Evolutionary conservation across 495 filamentous ascomycete species (phyloP).

Genomic region (Penicillium silybi): DNA sequence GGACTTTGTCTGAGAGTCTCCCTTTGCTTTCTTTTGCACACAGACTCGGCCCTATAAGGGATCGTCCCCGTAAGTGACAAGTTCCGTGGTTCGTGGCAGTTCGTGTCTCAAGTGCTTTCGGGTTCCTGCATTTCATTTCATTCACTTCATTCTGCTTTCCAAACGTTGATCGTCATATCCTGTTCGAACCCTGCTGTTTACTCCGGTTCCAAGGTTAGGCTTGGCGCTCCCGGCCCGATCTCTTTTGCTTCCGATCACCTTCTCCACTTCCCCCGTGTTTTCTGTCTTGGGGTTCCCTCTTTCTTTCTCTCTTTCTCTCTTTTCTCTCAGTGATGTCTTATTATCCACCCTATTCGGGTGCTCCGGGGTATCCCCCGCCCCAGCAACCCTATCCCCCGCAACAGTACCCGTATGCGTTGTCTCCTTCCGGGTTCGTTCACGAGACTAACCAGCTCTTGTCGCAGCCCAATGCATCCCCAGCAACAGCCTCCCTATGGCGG

Average conservation of each 20-base stretch:
- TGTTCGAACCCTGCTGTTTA: background rate
- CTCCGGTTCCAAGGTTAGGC: background rate
- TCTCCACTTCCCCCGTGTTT: constrained; percentile 17
- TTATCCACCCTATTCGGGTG: constrained; percentile 46
- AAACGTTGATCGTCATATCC: too few relatives aligned
- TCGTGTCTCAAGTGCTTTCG: background rate
- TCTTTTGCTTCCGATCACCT: constrained; percentile 20
- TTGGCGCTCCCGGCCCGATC: constrained; percentile 22
- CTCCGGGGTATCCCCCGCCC: constrained; percentile 48
- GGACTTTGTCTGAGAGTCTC: background rate
- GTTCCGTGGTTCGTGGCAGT: constrained; percentile 4
- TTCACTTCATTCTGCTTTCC: background rate
- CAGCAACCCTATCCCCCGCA: constrained; percentile 34
- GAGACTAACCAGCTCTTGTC: constrained; percentile 5
- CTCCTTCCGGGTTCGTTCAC: constrained; percentile 2
- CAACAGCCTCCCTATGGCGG: constrained; percentile 39
- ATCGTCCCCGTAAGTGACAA: constrained; percentile 6
- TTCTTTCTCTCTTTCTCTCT: background rate
- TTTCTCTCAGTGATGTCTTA: constrained; percentile 42
- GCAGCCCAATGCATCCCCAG: constrained; percentile 33
- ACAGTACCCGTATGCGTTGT: constrained; percentile 33
- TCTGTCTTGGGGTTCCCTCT: background rate
- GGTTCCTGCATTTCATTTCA: constrained; percentile 2
- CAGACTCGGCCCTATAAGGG: constrained; percentile 3
- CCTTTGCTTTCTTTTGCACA: background rate